Percentiles rank a stretch among this genome's conserved stretches.
Evolutionary conservation across 2,329 filamentous ascomycete genomes (phyloP).

Genomic region (Hypoxylon sp.): DNA sequence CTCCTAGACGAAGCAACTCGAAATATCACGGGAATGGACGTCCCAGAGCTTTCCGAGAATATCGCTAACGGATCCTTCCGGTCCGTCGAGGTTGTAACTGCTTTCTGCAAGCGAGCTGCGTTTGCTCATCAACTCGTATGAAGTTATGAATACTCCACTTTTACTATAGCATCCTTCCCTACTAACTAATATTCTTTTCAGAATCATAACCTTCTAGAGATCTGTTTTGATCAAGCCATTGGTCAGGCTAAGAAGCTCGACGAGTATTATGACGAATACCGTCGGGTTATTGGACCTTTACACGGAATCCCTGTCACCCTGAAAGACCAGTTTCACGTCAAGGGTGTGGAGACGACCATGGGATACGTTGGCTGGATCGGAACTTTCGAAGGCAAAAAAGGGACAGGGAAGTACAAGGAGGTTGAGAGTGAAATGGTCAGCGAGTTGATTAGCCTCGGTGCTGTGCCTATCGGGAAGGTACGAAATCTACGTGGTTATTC

Average conservation of each 20-base stretch:
- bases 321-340: conserved; percentile 25
- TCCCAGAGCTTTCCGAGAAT: neutral
- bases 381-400: conserved; percentile 10
- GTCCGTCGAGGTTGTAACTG: conserved; percentile 1
- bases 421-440: conserved; percentile 8
- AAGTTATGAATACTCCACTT: too few species aligned
- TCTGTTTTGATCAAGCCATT: conserved; percentile 10
- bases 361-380: conserved; percentile 24
- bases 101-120: conserved; percentile 15
- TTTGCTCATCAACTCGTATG: conserved; percentile 15
- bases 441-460: conserved; percentile 14
- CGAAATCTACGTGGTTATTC: neutral
- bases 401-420: conserved; percentile 1
- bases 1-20: conserved; percentile 7
- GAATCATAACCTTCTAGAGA: conserved; percentile 16
- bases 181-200: too few species aligned
- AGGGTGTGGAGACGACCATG: conserved; percentile 23
- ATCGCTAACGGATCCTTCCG: neutral
- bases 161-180: too few species aligned
- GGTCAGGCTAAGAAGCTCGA: conserved; percentile 1
- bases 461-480: conserved; percentile 11
- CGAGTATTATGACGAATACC: neutral
- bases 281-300: conserved; percentile 7
- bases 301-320: conserved; percentile 18
- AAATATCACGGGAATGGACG: conserved; percentile 9